Evolutionary conservation across 352 stramenopile genomes (phyloP), one percentile per base, ranked within the genome.

Genomic region (Elongisporangium undulatum): DNA sequence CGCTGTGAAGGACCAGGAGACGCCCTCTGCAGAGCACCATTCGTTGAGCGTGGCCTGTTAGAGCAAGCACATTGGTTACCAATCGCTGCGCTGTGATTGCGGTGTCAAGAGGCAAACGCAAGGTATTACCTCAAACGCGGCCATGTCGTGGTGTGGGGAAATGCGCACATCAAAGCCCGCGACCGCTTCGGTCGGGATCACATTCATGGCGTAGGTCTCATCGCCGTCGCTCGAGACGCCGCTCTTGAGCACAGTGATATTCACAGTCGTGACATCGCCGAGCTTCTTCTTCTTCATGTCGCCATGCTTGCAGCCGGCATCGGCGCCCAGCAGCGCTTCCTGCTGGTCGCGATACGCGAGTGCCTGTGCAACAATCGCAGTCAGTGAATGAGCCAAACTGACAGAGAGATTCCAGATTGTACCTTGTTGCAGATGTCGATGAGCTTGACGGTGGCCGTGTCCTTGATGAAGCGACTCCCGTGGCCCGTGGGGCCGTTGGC

Each of bases 111-210:
- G 29, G 9, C 23, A 22, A 26, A 23, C 9, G 5, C 20, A 19
- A 13, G 3, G 38, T 10, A 3, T 54, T 56, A 77, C 76, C 59
- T 82, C 72, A 22, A 98, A 95, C 54, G 96, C 81, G 49, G 74
- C 69, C 16, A 97, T 72, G 52, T 92, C 71, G 65, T 95, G 89
- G 51, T 87, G 66, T 9, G 96, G 94, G 29, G 87, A 95, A 51
- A 99, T 96, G 19, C 96, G 90, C 67, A 99, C 96, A 63, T 99
- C 96, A 64, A 99, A 91, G 22, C 77, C 94, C 21, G 93, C 96
- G 45, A 83, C 85, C 1, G 95, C 96, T 53, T 92, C 71, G 0
- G 88, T 96, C 26, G 96, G 95, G 29, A 99, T 96, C 41, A 97
- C 93, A 67, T 99, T 99, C 49, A 97, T 87, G 6, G 92, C 90